Percentiles rank a stretch among this genome's conserved stretches.
Evolutionary conservation across 2,329 filamentous ascomycete genomes (phyloP).

Genomic region (Dothidotthia symphoricarpi): DNA sequence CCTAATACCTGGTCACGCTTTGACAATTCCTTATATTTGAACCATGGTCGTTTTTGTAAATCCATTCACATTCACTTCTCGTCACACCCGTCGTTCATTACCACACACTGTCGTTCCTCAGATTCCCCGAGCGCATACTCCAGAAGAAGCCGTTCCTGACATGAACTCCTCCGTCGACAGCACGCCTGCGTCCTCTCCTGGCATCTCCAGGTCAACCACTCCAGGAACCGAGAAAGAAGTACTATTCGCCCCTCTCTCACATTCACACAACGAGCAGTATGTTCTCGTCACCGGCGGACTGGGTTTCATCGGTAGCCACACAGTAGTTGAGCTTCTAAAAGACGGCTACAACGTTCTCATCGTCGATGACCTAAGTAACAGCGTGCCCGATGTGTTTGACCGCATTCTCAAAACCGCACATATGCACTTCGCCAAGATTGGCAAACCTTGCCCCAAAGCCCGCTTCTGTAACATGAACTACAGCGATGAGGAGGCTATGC

Average conservation of each 20-base stretch:
- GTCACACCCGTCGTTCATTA: slow-evolving; percentile 1
- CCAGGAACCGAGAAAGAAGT: slow-evolving; percentile 2
- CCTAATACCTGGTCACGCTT: background rate
- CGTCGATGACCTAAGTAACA: slow-evolving; percentile 44
- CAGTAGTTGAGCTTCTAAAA: slow-evolving; percentile 51
- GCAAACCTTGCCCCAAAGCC: slow-evolving; percentile 1
- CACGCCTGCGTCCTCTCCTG: slow-evolving; percentile 1
- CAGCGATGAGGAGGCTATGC: background rate
- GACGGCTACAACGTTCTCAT: slow-evolving; percentile 51
- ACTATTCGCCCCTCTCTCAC: background rate
- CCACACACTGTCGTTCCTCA: slow-evolving; percentile 1
- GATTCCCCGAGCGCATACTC: background rate
- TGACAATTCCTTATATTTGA: background rate
- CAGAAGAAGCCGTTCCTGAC: background rate
- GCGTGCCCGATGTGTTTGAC: slow-evolving; percentile 27
- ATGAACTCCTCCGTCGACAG: slow-evolving; percentile 1
- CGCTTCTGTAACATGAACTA: background rate
- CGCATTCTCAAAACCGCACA: slow-evolving; percentile 14
- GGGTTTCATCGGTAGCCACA: slow-evolving; percentile 56
- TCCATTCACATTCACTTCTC: slow-evolving; percentile 1
- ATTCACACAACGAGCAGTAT: slow-evolving; percentile 1
- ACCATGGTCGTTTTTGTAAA: slow-evolving; percentile 1
- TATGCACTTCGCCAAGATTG: background rate
- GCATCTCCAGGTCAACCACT: slow-evolving; percentile 1
- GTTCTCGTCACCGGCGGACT: slow-evolving; percentile 43